Percentiles rank a stretch among this genome's conserved stretches.
Evolutionary conservation across 768 basidiomycete genomes (phyloP).

Genomic region (Calocybe cyanea): DNA sequence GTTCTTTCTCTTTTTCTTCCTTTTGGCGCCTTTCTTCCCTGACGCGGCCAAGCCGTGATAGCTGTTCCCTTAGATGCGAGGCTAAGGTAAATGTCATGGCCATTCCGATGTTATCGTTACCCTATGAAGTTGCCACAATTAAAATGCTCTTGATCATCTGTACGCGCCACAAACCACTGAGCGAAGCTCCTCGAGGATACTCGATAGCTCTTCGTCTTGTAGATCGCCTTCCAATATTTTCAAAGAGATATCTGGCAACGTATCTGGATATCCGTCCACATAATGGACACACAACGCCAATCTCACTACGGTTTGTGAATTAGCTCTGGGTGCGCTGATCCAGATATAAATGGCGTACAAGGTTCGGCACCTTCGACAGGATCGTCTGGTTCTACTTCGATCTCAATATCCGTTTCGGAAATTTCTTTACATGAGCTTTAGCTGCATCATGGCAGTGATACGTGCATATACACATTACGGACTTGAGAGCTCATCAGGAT

Average conservation of each 20-base stretch:
- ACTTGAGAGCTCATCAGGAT: conserved; percentile 92
- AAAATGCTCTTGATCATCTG: conserved; percentile 2
- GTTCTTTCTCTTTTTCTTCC: conserved; percentile 72
- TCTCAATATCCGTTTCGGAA: conserved; percentile 76
- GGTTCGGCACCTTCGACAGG: conserved; percentile 57
- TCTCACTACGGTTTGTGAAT: conserved; percentile 48
- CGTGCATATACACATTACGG: conserved; percentile 38
- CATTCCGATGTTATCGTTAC: conserved; percentile 87
- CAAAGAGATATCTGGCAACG: conserved; percentile 68
- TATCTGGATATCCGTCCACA: conserved; percentile 80
- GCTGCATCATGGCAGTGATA: conserved; percentile 16
- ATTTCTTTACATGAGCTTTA: conserved; percentile 56
- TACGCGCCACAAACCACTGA: conserved; percentile 43
- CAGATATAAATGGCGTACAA: conserved; percentile 34
- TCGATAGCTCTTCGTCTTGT: conserved; percentile 50
- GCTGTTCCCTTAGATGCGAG: conserved; percentile 75
- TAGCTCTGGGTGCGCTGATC: conserved; percentile 2
- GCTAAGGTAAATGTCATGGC: conserved; percentile 98
- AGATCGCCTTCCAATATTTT: conserved; percentile 58
- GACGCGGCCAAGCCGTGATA: conserved; percentile 58
- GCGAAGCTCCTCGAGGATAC: conserved; percentile 54
- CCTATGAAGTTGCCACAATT: conserved; percentile 37
- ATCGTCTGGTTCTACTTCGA: conserved; percentile 87
- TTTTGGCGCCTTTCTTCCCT: conserved; percentile 53
- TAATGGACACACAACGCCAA: conserved; percentile 74